Base-by-base conservation (phyloP, 257 asterid species). In the Knoxia roxburghii region DNA sequence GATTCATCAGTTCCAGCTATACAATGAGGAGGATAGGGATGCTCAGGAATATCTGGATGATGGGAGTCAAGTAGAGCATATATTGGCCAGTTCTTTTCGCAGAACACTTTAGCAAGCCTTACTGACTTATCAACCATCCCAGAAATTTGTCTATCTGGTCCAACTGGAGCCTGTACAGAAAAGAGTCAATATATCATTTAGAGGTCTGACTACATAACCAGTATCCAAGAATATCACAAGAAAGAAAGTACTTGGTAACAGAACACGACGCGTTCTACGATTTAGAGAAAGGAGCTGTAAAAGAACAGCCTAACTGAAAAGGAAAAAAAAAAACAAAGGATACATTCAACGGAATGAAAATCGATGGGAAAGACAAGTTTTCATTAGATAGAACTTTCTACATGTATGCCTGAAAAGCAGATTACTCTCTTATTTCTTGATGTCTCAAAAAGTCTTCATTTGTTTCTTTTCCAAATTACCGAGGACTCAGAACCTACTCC, bases 1-100 rank as follows among this genome's bases (percentile, higher is more conserved):
- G 96, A 72, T 80, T 93, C 97, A 15, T 88, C 87, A 5, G 92
- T 80, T 70, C 97, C 99, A 24, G 69, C 63, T 43, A 90, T 80
- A 64, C 99, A 93, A 80, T 93, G 97, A 75, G 96, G 95, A 72
- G 99, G 99, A 82, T 86, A 75, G 21, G 97, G 99, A 37, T 82
- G 92, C 79, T 93, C 97, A 1, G 96, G 97, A 63, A 93, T 53
- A 78, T 93, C 89, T 1, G 95, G 95, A 79, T 85, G 87, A 74
- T 93, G 99, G 66, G 89, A 55, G 58, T 93, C 96, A 65, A 83
- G 79, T 18, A 93, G 51, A 71, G 89, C 95, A 73, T 71, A 90
- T 15, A 93, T 61, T 33, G 99, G 99, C 97, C 97, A 93, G 32
- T 85, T 81, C 73, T 70, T 86, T 24, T 79, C 75, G 55, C 95